Conservation (phyloP, 2,329 filamentous ascomycete genomes). For the Aspergillus neotritici region DNA sequence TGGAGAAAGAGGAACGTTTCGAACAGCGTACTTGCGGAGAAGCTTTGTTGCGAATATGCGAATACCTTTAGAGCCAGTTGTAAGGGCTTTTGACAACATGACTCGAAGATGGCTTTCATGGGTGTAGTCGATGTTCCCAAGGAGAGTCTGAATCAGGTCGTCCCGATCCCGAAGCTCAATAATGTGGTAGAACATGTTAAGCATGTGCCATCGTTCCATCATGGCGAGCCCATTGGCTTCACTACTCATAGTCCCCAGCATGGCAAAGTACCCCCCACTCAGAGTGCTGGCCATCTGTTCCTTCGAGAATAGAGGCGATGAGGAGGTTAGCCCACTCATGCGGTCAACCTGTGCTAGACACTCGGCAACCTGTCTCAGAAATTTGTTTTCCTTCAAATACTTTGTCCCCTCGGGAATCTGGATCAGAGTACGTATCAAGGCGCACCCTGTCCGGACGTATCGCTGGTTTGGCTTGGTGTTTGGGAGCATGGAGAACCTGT, state of each 20-base stretch:
- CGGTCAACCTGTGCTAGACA: constrained; percentile 93
- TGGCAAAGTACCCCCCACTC: constrained; percentile 87
- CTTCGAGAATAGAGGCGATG: constrained; percentile 80
- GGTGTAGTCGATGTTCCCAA: constrained; percentile 89
- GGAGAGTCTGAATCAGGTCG: constrained; percentile 80
- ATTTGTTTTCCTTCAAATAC: constrained; percentile 85
- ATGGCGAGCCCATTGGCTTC: constrained; percentile 79
- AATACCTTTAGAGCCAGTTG: constrained; percentile 82
- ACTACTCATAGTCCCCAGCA: constrained; percentile 80
- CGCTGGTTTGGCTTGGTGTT: constrained; percentile 92
- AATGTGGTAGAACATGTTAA: constrained; percentile 99
- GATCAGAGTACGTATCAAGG: constrained; percentile 77
- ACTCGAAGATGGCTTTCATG: constrained; percentile 84
- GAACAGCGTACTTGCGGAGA: constrained; percentile 76
- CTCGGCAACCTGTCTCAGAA: constrained; percentile 88
- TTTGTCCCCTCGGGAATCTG: constrained; percentile 78
- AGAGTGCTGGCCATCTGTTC: constrained; percentile 81
- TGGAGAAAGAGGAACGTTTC: constrained; percentile 40
- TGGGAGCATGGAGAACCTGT: constrained; percentile 81
- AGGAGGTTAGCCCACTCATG: constrained; percentile 62
- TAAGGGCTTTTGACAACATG: constrained; percentile 87
- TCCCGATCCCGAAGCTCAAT: constrained; percentile 85
- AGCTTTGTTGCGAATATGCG: constrained; percentile 84
- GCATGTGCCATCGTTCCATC: constrained; percentile 93
- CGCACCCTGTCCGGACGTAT: constrained; percentile 84